Evolutionary conservation across 352 stramenopile genomes (phyloP).

Genomic region (Blastocystis sp.): DNA sequence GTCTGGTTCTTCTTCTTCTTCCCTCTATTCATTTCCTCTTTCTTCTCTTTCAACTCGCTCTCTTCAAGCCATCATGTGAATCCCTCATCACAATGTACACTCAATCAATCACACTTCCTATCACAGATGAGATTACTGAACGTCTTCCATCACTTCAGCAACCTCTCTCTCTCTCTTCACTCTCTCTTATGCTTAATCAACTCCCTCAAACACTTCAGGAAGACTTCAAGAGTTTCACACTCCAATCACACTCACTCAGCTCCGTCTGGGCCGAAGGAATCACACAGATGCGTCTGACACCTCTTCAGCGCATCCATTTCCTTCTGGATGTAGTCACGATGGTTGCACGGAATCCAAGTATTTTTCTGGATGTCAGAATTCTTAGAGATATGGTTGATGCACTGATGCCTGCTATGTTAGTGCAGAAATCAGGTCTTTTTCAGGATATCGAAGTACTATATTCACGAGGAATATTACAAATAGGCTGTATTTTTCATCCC

Average conservation of each 20-base stretch:
- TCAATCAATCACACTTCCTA: too few species aligned
- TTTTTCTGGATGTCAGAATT: constrained; percentile 3
- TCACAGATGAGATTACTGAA: too few species aligned
- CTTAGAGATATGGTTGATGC: neutral
- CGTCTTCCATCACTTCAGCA: neutral
- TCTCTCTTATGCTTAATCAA: neutral
- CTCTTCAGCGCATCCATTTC: neutral
- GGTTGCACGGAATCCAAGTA: neutral
- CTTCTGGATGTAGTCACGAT: neutral
- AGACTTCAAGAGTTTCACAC: neutral
- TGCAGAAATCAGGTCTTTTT: neutral
- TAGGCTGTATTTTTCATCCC: neutral
- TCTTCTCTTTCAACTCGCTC: too few species aligned
- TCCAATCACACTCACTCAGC: neutral
- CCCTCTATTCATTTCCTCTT: too few species aligned
- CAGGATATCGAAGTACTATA: neutral
- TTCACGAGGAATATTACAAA: neutral
- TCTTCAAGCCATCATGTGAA: too few species aligned
- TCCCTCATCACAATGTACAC: too few species aligned
- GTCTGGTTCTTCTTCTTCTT: too few species aligned
- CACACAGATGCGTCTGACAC: neutral
- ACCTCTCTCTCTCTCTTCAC: neutral
- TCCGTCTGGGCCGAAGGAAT: neutral
- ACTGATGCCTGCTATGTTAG: neutral
- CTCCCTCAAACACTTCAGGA: neutral